A percentile compares a stretch with the other conserved stretches of the same genome.
phyloP scores from a whole-genome alignment of 441 rosid genomes.

The Adansonia madagascariensis region DNA sequence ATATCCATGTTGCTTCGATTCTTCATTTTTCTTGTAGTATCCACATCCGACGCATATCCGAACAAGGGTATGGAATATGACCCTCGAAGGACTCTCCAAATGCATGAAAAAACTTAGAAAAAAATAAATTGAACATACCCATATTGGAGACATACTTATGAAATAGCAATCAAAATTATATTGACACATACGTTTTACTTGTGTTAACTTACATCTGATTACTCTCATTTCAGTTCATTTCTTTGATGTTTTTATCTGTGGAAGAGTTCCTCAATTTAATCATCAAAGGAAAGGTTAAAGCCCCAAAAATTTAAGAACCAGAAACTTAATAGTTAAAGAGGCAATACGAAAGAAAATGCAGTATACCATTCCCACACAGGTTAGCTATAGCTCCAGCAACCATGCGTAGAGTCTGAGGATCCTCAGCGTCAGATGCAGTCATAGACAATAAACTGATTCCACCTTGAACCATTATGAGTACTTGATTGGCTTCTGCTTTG shows the following conservation, averaged over 20 bases:
- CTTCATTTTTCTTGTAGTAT: too few species aligned
- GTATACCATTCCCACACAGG: conserved; percentile 93
- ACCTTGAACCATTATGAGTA: conserved; percentile 86
- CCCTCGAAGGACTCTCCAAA: too few species aligned
- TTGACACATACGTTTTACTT: background rate
- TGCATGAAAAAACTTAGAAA: too few species aligned
- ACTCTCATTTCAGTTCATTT: background rate
- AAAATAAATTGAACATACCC: too few species aligned
- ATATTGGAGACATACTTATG: too few species aligned
- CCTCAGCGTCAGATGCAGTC: conserved; percentile 89
- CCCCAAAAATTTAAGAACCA: background rate
- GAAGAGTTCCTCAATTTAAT: background rate
- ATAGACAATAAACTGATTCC: conserved; percentile 82
- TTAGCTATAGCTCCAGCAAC: conserved; percentile 98
- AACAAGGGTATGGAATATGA: too few species aligned
- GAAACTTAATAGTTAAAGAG: background rate
- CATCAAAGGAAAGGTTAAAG: background rate
- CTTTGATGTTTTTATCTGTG: background rate
- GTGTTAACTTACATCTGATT: background rate
- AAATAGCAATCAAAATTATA: conserved; percentile 5
- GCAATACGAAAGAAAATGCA: conserved; percentile 21
- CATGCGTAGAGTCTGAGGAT: conserved; percentile 96
- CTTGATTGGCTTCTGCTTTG: conserved; percentile 83
- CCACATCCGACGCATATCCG: too few species aligned
- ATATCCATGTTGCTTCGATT: background rate